Evolutionary conservation across 164 flowering plant species (phyloP).

Genomic region (Vitis amurensis): DNA sequence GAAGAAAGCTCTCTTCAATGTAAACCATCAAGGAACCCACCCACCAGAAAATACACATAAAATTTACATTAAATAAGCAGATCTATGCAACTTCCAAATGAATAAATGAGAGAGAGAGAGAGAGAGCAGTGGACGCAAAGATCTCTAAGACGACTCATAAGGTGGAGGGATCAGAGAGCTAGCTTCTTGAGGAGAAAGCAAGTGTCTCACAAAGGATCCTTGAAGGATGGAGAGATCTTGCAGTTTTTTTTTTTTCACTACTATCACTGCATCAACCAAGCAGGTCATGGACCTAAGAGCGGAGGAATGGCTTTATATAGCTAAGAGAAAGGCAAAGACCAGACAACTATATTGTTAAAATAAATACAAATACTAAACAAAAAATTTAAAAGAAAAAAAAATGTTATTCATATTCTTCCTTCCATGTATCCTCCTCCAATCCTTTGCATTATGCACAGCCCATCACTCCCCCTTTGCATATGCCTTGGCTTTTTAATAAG

Average conservation of each 20-base stretch:
- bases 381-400: not conserved
- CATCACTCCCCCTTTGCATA: constrained; percentile 20
- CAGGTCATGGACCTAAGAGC: constrained; percentile 14
- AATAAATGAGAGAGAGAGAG: not conserved
- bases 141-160: too few relatives aligned
- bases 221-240: too few relatives aligned
- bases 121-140: not conserved
- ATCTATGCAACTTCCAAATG: not conserved
- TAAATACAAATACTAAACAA: not conserved
- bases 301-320: constrained; percentile 26
- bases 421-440: constrained; percentile 17
- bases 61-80: not conserved
- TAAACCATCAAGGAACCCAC: not conserved
- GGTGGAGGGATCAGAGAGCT: too few relatives aligned
- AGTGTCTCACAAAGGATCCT: too few relatives aligned
- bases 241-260: not conserved
- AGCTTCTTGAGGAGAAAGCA: too few relatives aligned
- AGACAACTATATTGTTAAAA: not conserved
- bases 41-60: too few relatives aligned
- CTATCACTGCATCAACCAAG: constrained; percentile 2
- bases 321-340: constrained; percentile 7
- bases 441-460: constrained; percentile 18
- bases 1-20: constrained; percentile 69
- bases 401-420: constrained; percentile 23
- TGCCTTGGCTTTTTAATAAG: constrained; percentile 3